Evolutionary conservation across 192 early-diverging fungal genomes (phyloP), one percentile per base, ranked within the genome.

Genomic region (Coemansia sp.): DNA sequence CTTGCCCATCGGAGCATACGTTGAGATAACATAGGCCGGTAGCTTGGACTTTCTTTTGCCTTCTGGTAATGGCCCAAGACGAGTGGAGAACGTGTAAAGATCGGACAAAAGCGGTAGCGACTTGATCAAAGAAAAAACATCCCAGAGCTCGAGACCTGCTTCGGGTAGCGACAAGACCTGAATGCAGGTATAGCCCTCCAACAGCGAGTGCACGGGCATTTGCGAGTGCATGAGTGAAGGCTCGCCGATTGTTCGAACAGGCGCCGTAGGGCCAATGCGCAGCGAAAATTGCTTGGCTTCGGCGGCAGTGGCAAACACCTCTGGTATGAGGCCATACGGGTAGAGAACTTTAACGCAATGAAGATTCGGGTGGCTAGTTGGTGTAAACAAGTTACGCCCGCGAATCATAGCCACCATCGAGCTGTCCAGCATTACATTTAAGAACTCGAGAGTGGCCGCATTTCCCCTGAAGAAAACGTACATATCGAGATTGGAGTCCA

Each of bases 391-490:
- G 6, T 55, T 37, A 26, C 39, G 34, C 5, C 28, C 18, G 39
- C 38, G 23, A 20, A 66, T 39, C 39, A 59, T 59, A 9, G n/a
- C 6, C n/a, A 66, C 28, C 10, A 34, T 43, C 42, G 42, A 20
- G 16, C 10, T 34, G 41, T 57, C 41, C 26, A 35, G 39, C n/a
- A 25, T 16, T 1, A 66, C 6, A 14, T 59, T 33, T 20, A 66
- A 20, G 20, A 14, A 21, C 41, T 66, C 64, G 16, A 66, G 28
- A 14, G 56, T 43, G 16, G 36, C 48, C 7, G 25, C 12, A 20
- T 66, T 66, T 2, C 55, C 64, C 7, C 64, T 57, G 26, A 66
- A 66, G 14, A 66, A 23, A 5, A 39, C 20, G 8, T 36, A 39
- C 8, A 43, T 55, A 39, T 20, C 64, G 26, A 66, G 45, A 6